Percentiles rank a stretch among this genome's conserved stretches.
These are phyloP conservation scores for Russula vinacea DNA, from an alignment of 768 basidiomycete genomes.

Conservation along the genomic window DNA sequence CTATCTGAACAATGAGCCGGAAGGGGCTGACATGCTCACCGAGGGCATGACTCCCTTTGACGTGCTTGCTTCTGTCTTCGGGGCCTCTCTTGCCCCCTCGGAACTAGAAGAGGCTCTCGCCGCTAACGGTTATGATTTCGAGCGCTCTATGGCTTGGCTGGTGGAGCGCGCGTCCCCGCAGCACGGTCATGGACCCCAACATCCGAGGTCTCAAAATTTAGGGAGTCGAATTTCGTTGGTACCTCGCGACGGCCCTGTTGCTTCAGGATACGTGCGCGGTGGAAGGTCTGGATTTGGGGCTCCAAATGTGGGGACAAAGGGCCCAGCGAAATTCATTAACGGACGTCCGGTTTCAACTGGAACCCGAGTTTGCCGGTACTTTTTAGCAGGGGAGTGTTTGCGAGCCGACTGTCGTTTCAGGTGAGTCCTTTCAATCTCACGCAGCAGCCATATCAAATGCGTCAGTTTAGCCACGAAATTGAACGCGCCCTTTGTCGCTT, in stretches of 20 bases:
- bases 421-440: constrained; percentile 44
- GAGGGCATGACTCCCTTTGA: constrained; percentile 98
- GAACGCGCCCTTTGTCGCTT: constrained; percentile 94
- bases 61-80: constrained; percentile 91
- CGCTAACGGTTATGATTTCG: constrained; percentile 90
- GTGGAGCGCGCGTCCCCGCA: constrained; percentile 66
- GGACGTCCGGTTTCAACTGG: constrained; percentile 58
- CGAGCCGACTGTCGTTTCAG: constrained; percentile 97
- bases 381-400: constrained; percentile 93
- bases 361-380: constrained; percentile 91
- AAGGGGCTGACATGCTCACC: constrained; percentile 60
- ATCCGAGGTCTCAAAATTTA: constrained; percentile 56
- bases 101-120: constrained; percentile 93
- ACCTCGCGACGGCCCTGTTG: constrained; percentile 48
- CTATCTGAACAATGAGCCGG: constrained; percentile 42
- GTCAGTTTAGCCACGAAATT: constrained; percentile 72
- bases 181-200: constrained; percentile 38
- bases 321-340: constrained; percentile 44
- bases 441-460: constrained; percentile 19
- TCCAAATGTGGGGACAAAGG: constrained; percentile 32
- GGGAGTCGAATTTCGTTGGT: constrained; percentile 68
- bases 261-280: constrained; percentile 38
- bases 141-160: constrained; percentile 91
- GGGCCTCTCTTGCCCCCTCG: constrained; percentile 80
- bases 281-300: constrained; percentile 41